These are phyloP conservation scores for Solanum lycopersicoides DNA, from an alignment of 257 asterid genomes.

Conservation along the genomic window DNA sequence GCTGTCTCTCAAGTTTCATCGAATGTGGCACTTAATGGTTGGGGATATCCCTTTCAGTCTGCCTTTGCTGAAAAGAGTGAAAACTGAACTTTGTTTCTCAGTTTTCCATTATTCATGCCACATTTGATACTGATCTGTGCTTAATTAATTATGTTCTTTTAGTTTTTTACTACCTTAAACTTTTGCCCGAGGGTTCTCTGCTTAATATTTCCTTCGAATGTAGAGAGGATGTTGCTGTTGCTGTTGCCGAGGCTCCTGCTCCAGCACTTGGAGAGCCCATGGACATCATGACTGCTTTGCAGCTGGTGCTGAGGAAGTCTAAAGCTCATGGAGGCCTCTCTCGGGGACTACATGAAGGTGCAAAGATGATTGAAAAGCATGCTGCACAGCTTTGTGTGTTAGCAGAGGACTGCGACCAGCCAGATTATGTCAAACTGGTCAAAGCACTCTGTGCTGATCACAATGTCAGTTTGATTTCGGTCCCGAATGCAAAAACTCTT, in stretches of 20 bases:
- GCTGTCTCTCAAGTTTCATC: neutral
- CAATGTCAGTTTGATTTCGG: conserved; percentile 49
- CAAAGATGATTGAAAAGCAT: conserved; percentile 57
- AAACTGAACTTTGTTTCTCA: neutral
- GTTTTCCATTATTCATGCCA: neutral
- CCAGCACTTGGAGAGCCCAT: conserved; percentile 47
- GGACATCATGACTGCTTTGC: conserved; percentile 52
- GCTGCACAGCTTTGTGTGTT: conserved; percentile 59
- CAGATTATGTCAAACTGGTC: conserved; percentile 59
- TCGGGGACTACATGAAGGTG: conserved; percentile 57
- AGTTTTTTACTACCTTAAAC: neutral
- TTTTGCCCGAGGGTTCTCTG: neutral
- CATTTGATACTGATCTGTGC: neutral
- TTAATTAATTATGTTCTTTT: neutral
- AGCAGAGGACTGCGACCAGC: conserved; percentile 64
- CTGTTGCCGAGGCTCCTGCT: conserved; percentile 16
- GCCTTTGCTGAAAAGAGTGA: neutral
- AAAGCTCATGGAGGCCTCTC: conserved; percentile 54
- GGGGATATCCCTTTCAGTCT: neutral
- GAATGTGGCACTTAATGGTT: neutral
- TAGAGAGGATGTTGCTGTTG: conserved; percentile 33
- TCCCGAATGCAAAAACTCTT: conserved; percentile 60
- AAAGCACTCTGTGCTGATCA: conserved; percentile 69
- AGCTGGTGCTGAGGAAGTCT: conserved; percentile 54
- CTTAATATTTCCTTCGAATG: neutral